Evolutionary conservation across 495 filamentous ascomycete species (phyloP).

Genomic region (Pyrenula aspistea): DNA sequence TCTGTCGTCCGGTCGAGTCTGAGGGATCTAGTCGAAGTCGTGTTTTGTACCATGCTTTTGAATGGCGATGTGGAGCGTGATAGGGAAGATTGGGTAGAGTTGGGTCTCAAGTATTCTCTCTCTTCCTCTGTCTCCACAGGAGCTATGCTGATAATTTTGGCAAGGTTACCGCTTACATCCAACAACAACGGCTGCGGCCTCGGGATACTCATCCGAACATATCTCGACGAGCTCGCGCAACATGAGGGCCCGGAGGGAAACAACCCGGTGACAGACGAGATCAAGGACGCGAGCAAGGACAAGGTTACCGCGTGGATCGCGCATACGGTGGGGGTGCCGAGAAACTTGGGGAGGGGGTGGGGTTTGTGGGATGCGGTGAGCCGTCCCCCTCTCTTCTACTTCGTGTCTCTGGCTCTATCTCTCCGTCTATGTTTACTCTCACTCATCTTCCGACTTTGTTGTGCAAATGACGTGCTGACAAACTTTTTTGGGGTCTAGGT

Average conservation of each 20-base stretch:
- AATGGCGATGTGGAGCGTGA: constrained; percentile 64
- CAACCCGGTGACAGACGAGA: constrained; percentile 43
- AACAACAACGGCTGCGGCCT: constrained; percentile 72
- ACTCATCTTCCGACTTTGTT: no score
- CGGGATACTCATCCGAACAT: constrained; percentile 84
- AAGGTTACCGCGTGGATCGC: constrained; percentile 66
- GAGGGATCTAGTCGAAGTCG: constrained; percentile 73
- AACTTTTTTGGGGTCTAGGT: constrained; percentile 21
- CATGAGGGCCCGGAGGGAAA: constrained; percentile 18
- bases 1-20: constrained; percentile 64
- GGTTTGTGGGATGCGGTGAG: constrained; percentile 71
- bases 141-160: constrained; percentile 19
- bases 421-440: neutral
- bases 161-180: constrained; percentile 67
- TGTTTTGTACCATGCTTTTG: constrained; percentile 65
- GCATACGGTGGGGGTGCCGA: constrained; percentile 59
- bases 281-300: constrained; percentile 44
- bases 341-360: constrained; percentile 70
- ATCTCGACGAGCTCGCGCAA: constrained; percentile 71
- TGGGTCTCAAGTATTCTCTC: constrained; percentile 52
- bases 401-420: neutral
- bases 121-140: neutral
- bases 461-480: neutral
- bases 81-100: constrained; percentile 52
- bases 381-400: constrained; percentile 5